Evolutionary conservation across 192 early-diverging fungal genomes (phyloP).

Genomic region (Geranomyces michiganensis): DNA sequence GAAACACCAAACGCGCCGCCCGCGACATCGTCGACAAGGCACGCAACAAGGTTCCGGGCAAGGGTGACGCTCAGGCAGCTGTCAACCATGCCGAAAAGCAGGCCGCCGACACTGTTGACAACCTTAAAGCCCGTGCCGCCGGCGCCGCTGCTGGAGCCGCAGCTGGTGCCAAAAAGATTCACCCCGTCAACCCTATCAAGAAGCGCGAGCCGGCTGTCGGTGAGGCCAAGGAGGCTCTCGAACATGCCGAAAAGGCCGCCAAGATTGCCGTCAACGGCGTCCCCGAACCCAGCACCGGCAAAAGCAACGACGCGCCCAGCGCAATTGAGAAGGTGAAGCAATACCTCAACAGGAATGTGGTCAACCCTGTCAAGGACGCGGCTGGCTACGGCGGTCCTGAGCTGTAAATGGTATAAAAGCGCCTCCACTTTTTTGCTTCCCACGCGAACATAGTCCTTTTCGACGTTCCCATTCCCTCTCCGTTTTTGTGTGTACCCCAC

Average conservation of each 20-base stretch:
- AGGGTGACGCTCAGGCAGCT: background rate
- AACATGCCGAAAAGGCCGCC: slow-evolving; percentile 5
- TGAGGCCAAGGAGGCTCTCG: background rate
- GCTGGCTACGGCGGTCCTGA: slow-evolving; percentile 3
- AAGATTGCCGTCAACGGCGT: slow-evolving; percentile 1
- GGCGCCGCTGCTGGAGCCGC: background rate
- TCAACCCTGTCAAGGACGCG: slow-evolving; percentile 6
- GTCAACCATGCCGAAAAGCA: background rate
- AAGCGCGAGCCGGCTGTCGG: background rate
- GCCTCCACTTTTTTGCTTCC: too few relatives aligned
- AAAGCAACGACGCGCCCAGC: background rate
- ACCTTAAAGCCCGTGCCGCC: background rate
- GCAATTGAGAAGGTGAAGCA: slow-evolving; percentile 6
- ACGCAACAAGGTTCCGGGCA: background rate
- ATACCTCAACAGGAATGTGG: background rate
- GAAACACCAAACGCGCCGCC: slow-evolving; percentile 3
- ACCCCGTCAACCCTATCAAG: background rate
- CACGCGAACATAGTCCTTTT: too few relatives aligned
- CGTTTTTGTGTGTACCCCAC: too few relatives aligned
- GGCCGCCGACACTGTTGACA: background rate
- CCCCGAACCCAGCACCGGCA: background rate
- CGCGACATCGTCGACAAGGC: background rate
- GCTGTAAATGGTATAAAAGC: background rate
- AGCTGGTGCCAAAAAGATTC: background rate
- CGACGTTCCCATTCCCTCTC: too few relatives aligned